Evolutionary conservation across 2,329 filamentous ascomycete species (phyloP).

Genomic region (Diaporthe sp.): DNA sequence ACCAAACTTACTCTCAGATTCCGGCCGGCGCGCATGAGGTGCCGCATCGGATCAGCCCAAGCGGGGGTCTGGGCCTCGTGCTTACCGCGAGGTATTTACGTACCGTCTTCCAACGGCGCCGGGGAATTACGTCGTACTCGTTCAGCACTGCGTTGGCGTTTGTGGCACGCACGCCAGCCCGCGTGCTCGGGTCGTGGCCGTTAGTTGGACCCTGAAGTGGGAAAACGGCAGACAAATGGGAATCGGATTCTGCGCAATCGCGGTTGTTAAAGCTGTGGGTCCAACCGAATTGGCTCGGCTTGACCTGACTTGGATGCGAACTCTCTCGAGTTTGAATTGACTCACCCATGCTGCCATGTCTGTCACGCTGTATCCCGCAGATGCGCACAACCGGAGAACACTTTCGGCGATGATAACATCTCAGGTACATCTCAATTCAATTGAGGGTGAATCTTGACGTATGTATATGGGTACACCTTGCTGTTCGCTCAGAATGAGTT

Average conservation of each 20-base stretch:
- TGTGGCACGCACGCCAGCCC: background rate
- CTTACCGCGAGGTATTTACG: background rate
- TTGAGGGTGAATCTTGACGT: background rate
- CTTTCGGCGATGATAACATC: background rate
- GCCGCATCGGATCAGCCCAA: slow-evolving; percentile 10
- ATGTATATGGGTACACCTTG: background rate
- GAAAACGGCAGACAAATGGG: background rate
- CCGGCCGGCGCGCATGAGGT: slow-evolving; percentile 14
- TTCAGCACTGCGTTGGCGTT: background rate
- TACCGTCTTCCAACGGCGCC: background rate
- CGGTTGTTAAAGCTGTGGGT: background rate
- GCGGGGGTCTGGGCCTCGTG: background rate
- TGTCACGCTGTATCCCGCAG: background rate
- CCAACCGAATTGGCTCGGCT: background rate
- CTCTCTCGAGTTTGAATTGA: background rate
- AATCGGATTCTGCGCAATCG: background rate
- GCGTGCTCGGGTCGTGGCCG: slow-evolving; percentile 16
- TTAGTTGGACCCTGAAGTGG: background rate
- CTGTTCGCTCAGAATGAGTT: background rate
- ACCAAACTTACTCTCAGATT: slow-evolving; percentile 17
- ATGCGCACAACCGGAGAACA: background rate
- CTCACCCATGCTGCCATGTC: background rate
- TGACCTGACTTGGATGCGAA: background rate
- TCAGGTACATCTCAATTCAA: no score
- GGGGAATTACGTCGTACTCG: background rate